phyloP scores from a whole-genome alignment of 1,139 yeast genomes.

The Hyphopichia burtonii region DNA sequence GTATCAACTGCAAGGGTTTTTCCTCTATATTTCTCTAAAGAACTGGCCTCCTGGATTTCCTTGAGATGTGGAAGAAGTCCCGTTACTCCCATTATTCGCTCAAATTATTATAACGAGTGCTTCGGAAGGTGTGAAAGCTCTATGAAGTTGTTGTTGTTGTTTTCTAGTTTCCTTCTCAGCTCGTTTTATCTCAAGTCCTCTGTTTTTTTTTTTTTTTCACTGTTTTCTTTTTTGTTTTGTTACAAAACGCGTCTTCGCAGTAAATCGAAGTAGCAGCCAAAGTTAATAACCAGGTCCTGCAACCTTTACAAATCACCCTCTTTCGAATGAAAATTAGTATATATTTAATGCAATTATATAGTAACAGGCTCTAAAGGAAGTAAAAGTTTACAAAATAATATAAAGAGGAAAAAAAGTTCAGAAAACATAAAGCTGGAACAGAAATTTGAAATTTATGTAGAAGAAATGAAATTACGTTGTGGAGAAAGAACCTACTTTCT shows the following conservation, averaged over 20 bases:
- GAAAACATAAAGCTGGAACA: too few relatives aligned
- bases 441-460: neutral
- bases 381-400: too few relatives aligned
- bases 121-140: too few relatives aligned
- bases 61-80: constrained; percentile 77
- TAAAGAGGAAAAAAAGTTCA: too few relatives aligned
- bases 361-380: too few relatives aligned
- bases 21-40: constrained; percentile 65
- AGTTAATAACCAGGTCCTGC: too few relatives aligned
- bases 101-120: too few relatives aligned
- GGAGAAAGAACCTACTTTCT: constrained; percentile 13
- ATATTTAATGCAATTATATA: too few relatives aligned
- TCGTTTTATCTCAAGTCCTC: neutral
- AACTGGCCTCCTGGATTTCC: constrained; percentile 62
- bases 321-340: too few relatives aligned
- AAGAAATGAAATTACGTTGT: neutral
- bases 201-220: neutral
- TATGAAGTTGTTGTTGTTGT: neutral
- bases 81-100: constrained; percentile 59
- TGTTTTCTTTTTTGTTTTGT: neutral
- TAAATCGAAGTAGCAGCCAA: too few relatives aligned
- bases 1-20: constrained; percentile 88
- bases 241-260: neutral
- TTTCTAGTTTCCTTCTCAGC: neutral
- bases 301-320: too few relatives aligned